Evolutionary conservation across 225 moss, liverwort and hornwort species (phyloP).

Genomic region (Marchantia polymorpha): DNA sequence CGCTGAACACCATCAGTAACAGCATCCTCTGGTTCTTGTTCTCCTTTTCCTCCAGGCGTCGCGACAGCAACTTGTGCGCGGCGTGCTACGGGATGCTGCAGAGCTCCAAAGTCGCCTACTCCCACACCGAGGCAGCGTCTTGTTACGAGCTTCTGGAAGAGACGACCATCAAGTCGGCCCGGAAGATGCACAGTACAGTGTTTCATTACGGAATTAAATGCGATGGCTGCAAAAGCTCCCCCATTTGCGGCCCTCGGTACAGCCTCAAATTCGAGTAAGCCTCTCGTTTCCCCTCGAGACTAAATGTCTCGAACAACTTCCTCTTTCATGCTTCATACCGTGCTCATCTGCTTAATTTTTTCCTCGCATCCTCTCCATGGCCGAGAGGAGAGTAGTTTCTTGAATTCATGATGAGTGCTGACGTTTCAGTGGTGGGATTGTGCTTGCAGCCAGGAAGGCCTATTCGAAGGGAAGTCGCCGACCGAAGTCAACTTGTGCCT

Average conservation of each 20-base stretch:
- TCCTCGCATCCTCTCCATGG: not conserved
- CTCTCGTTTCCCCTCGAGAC: not conserved
- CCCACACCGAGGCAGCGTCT: not conserved
- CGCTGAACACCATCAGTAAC: not conserved
- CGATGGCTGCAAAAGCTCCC: conserved; percentile 21
- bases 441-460: conserved; percentile 10
- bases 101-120: not conserved
- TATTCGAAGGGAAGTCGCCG: not conserved
- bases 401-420: not conserved
- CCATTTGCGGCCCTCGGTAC: conserved; percentile 33
- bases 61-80: conserved; percentile 18
- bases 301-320: no score
- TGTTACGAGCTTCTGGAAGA: conserved; percentile 14
- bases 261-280: conserved; percentile 23
- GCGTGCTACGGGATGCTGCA: conserved; percentile 11
- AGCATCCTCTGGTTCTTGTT: not conserved
- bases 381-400: no score
- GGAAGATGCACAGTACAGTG: conserved; percentile 16
- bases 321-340: no score
- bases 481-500: conserved; percentile 19
- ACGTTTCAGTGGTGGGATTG: not conserved
- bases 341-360: not conserved
- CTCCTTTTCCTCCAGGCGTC: not conserved
- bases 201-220: conserved; percentile 27
- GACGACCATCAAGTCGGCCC: conserved; percentile 16